Base-by-base conservation (phyloP, 768 basidiomycete genomes). In the Cyclocybe aegerita region DNA sequence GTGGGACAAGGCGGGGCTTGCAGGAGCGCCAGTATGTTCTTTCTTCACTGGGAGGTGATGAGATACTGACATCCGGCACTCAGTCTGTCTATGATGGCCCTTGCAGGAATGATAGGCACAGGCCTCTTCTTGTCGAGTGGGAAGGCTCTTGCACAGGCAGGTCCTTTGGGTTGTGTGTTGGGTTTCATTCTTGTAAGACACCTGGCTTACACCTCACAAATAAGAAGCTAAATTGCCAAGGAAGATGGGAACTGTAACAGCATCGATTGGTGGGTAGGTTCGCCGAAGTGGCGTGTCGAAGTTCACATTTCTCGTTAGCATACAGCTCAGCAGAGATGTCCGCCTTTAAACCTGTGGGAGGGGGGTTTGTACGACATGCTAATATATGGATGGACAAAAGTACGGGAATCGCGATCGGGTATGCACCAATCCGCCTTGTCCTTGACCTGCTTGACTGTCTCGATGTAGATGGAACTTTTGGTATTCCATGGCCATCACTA, bases 71-170 rank as follows among this genome's bases (percentile, higher is more conserved):
- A 36, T 29, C 7, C 32, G n/a, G 16, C 11, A 41, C 7, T 7
- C 48, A 69, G 65, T 32, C 57, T 68, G 42, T 64, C 66, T 2
- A 66, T 67, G 65, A 65, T 67, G 31, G 64, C 63, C 32, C 55
- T 65, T 7, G 63, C 65, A 46, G 70, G 68, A 3, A 72, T 69
- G 55, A 77, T 79, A 47, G 79, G 81, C 12, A 81, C 79, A 1
- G 81, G 82, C 43, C 67, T 83, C 3, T 83, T 85, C 63, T 63
- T 85, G 10, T 77, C 79, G 4, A 75, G 78, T 3, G 83, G 79
- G 1, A 67, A 62, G 35, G 70, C 74, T 10, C 70, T 83, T 16
- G 69, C 72, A 0, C 70, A 71, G 29, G 81, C 76, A 4, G 83
- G 83, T 0, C 82, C 83, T 4, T 65, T 81, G 0, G 81, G 83